Percentiles rank a stretch among this genome's conserved stretches.
Evolutionary conservation across 768 basidiomycete species (phyloP).

Genomic region (Rhodotorula kratochvilovae): DNA sequence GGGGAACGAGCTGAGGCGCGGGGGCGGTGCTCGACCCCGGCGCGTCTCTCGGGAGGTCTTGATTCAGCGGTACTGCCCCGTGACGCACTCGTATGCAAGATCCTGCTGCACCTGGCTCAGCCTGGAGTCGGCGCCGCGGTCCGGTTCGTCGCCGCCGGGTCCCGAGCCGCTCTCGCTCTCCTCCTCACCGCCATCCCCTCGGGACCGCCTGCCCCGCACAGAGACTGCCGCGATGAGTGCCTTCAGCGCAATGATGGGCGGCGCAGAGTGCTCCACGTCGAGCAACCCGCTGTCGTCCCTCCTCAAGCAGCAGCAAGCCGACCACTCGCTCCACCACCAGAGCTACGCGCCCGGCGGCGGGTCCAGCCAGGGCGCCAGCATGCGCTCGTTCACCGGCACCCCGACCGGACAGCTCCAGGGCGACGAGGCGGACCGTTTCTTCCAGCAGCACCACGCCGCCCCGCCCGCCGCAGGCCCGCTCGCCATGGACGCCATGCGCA

Average conservation of each 20-base stretch:
- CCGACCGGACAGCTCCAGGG: neutral
- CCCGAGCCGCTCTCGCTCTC: neutral
- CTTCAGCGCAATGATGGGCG: conserved; percentile 50
- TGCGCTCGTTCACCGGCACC: conserved; percentile 2
- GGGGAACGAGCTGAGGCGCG: neutral
- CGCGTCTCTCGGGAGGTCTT: too few relatives aligned
- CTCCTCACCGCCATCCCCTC: neutral
- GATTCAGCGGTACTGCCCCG: too few relatives aligned
- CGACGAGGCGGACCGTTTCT: conserved; percentile 35
- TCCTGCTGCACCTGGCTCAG: neutral
- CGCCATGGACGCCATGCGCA: conserved; percentile 17
- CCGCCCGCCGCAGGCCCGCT: neutral
- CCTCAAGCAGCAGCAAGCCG: conserved; percentile 80
- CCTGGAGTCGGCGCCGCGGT: too few relatives aligned
- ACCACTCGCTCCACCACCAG: conserved; percentile 82
- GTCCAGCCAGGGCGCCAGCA: neutral
- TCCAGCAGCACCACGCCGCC: conserved; percentile 8
- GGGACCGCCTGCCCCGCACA: too few relatives aligned
- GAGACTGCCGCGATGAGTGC: conserved; percentile 8
- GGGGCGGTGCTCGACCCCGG: neutral
- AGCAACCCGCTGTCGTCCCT: conserved; percentile 84
- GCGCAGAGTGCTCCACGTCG: conserved; percentile 78
- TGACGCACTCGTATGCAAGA: neutral
- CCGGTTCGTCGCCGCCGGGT: too few relatives aligned
- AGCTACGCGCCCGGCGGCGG: conserved; percentile 37